Evolutionary conservation across 352 stramenopile species (phyloP), one percentile per base, ranked within the genome.

Genomic region (Phytopythium delawarense): DNA sequence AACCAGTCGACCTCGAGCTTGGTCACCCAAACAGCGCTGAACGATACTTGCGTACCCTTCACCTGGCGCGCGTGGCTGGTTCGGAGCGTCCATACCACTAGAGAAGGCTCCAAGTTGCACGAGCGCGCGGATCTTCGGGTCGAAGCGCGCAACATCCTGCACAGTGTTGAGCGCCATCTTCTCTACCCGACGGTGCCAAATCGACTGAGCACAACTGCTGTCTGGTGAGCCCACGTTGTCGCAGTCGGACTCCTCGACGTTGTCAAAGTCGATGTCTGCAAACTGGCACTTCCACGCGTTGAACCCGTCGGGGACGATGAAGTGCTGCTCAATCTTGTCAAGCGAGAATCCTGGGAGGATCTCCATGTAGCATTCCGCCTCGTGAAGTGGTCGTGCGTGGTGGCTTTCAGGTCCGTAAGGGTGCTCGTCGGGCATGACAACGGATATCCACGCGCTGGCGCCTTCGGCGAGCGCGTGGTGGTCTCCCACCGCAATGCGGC

Each of bases 381-480:
- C 67, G 13, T 34, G 13, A 18, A 55, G 25, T 20, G 28, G 2
- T 28, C 35, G 20, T 8, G 11, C 9, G 11, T 37, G n/a, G 8
- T 25, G 11, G 7, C 30, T 34, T 5, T 66, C 42, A 15, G 59
- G 51, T 12, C 61, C 35, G 16, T 76, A 54, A 13, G 18, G 40
- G 16, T 58, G 30, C 7, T 61, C 66, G 23, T 7, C 30, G 46
- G 25, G 42, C 0, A 48, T 61, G 6, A 65, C 59, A 1, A 84
- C 25, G 15, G 62, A 70, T 21, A 92, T 67, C 83, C 81, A 92
- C 2, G 87, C 76, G 62, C 83, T 92, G 11, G 66, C 78, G 34
- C 83, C 83, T 57, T 92, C 83, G 7, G 67, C 75, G 20, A 87
- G 21, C 15, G 74, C 75, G 62, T 91, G 79, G 23, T 88, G 76